Evolutionary conservation across 495 filamentous ascomycete species (phyloP).

Genomic region (Aspergillus kassunensis): DNA sequence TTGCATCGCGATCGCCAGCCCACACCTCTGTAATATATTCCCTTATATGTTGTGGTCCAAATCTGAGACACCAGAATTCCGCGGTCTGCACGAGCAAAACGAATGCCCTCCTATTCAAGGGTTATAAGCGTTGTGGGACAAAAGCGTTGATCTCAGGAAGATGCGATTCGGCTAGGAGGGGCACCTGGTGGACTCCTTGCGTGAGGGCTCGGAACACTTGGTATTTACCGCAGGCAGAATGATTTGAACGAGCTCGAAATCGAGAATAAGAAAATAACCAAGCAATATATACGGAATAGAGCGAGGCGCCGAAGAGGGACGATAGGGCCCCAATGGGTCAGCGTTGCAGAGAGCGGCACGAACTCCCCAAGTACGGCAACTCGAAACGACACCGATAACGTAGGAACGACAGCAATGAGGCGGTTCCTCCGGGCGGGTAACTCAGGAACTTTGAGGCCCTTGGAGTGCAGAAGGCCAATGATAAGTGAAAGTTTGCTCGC

Average conservation of each 20-base stretch:
- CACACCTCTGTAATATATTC: slow-evolving; percentile 13
- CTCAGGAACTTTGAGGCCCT: slow-evolving; percentile 5
- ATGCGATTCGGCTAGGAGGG: slow-evolving; percentile 15
- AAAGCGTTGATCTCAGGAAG: not conserved
- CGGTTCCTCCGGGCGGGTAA: slow-evolving; percentile 11
- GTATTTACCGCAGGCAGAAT: not conserved
- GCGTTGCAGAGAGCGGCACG: not conserved
- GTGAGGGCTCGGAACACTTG: slow-evolving; percentile 14
- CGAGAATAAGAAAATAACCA: not conserved
- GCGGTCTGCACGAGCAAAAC: not conserved
- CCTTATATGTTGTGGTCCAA: not conserved
- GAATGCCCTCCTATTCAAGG: slow-evolving; percentile 5
- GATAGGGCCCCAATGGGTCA: slow-evolving; percentile 12
- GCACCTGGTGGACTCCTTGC: slow-evolving; percentile 21
- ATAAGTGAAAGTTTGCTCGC: slow-evolving; percentile 1
- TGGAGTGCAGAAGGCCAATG: slow-evolving; percentile 9
- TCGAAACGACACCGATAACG: not conserved
- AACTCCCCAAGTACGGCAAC: not conserved
- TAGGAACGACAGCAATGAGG: slow-evolving; percentile 2
- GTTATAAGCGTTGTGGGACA: slow-evolving; percentile 1
- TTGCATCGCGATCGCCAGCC: slow-evolving; percentile 39
- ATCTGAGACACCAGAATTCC: slow-evolving; percentile 2
- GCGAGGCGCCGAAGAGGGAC: slow-evolving; percentile 16
- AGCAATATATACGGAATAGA: not conserved
- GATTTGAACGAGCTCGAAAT: not conserved